phyloP scores from a whole-genome alignment of 345 rosid genomes.

The Syzygium jambos region DNA sequence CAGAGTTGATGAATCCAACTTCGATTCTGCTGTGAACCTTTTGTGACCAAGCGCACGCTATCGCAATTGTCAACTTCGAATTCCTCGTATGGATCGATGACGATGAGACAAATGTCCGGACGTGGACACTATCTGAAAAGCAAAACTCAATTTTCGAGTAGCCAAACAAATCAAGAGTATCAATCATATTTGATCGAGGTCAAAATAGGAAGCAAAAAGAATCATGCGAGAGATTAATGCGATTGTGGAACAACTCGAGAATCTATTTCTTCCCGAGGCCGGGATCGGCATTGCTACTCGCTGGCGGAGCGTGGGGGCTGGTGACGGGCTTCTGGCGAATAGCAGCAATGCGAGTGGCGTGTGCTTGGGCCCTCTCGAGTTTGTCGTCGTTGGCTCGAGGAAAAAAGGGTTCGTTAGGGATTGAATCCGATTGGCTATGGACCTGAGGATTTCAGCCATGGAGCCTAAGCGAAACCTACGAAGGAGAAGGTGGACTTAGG shows the following conservation, averaged over 20 bases:
- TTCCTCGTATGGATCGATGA: background rate
- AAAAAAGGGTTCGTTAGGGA: slow-evolving; percentile 73
- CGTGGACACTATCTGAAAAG: background rate
- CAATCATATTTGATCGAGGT: background rate
- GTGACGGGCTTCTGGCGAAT: slow-evolving; percentile 58
- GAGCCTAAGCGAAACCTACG: background rate
- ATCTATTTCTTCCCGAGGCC: slow-evolving; percentile 72
- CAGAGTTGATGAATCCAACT: background rate
- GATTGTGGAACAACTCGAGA: slow-evolving; percentile 70
- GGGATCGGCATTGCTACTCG: slow-evolving; percentile 16
- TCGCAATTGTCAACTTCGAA: background rate
- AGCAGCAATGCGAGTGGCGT: slow-evolving; percentile 78
- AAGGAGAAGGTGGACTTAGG: background rate
- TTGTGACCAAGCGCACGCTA: background rate
- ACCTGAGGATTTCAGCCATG: slow-evolving; percentile 57
- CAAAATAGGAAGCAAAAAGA: background rate
- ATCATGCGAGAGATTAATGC: slow-evolving; percentile 77
- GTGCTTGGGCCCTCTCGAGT: slow-evolving; percentile 80
- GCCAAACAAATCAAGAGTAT: background rate
- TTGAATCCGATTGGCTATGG: slow-evolving; percentile 47
- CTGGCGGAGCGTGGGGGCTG: background rate
- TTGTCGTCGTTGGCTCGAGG: slow-evolving; percentile 66
- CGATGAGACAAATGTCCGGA: background rate
- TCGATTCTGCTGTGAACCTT: background rate
- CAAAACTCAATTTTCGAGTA: background rate